phyloP scores from a whole-genome alignment of 2,329 filamentous ascomycete genomes.

The Blumeria graminis region DNA sequence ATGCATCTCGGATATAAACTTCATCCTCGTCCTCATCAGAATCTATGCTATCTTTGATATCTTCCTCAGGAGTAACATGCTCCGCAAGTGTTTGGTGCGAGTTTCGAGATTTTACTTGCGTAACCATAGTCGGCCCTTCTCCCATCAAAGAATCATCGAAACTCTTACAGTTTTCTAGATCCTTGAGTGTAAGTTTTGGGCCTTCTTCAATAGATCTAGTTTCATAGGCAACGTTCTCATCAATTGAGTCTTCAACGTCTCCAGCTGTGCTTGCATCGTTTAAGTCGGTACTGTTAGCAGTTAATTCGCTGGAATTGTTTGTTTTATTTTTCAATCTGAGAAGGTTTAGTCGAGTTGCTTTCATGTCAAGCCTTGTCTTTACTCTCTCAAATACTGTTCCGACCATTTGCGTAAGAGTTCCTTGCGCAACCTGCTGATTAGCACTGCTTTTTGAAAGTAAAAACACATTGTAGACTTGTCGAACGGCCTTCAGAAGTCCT shows the following conservation, averaged over 20 bases:
- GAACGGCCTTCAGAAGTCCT: slow-evolving; percentile 82
- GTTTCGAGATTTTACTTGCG: slow-evolving; percentile 26
- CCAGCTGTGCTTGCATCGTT: slow-evolving; percentile 8
- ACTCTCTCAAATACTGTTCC: slow-evolving; percentile 94
- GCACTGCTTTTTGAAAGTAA: slow-evolving; percentile 77
- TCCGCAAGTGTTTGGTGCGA: slow-evolving; percentile 25
- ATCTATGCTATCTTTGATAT: slow-evolving; percentile 30
- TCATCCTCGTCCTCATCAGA: slow-evolving; percentile 59
- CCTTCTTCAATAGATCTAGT: slow-evolving; percentile 16
- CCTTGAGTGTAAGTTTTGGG: slow-evolving; percentile 38
- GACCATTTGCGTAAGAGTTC: slow-evolving; percentile 94
- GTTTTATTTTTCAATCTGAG: slow-evolving; percentile 12
- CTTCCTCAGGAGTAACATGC: slow-evolving; percentile 29
- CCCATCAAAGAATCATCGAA: slow-evolving; percentile 40
- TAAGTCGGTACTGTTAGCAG: slow-evolving; percentile 13
- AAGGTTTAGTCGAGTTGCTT: slow-evolving; percentile 45
- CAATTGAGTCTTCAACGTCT: slow-evolving; percentile 10
- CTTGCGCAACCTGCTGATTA: slow-evolving; percentile 93
- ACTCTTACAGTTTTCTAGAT: slow-evolving; percentile 41
- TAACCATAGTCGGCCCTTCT: slow-evolving; percentile 43
- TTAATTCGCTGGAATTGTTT: slow-evolving; percentile 13
- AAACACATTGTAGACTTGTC: slow-evolving; percentile 98
- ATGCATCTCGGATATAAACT: slow-evolving; percentile 89
- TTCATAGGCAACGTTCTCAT: slow-evolving; percentile 10
- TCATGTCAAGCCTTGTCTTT: slow-evolving; percentile 63